phyloP scores from a whole-genome alignment of 176 grass and related monocot species.

The Musa schizocarpa region DNA sequence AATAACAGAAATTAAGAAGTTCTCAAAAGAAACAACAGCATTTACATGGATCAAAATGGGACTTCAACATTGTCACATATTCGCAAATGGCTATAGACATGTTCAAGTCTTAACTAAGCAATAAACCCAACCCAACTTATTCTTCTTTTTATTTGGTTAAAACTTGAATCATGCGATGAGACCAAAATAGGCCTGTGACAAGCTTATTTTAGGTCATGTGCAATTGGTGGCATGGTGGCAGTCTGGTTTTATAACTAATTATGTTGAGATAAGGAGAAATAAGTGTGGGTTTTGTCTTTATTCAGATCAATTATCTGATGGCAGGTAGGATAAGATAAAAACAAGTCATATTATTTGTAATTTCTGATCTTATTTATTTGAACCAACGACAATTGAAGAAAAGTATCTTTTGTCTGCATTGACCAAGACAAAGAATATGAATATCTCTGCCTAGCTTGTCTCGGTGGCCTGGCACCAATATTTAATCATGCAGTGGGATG shows the following conservation, averaged over 20 bases:
- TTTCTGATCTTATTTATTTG: background rate
- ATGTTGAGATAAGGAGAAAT: background rate
- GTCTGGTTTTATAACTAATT: background rate
- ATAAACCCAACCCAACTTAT: background rate
- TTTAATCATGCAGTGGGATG: too few species aligned
- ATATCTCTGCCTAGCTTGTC: too few species aligned
- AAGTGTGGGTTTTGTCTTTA: background rate
- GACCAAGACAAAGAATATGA: too few species aligned
- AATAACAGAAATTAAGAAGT: background rate
- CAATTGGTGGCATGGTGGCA: background rate
- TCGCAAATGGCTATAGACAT: background rate
- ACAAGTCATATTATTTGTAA: too few species aligned
- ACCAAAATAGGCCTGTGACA: background rate
- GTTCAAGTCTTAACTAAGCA: background rate
- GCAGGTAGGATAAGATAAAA: too few species aligned
- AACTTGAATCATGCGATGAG: background rate
- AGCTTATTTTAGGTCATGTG: background rate
- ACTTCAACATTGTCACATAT: background rate
- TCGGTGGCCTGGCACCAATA: too few species aligned
- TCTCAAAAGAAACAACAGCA: background rate
- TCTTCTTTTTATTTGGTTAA: background rate
- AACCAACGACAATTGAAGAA: background rate
- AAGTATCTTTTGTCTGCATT: too few species aligned
- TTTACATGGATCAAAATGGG: background rate
- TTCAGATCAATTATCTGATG: background rate